phyloP scores from a whole-genome alignment of 495 filamentous ascomycete genomes.

The Penicillium canariense region DNA sequence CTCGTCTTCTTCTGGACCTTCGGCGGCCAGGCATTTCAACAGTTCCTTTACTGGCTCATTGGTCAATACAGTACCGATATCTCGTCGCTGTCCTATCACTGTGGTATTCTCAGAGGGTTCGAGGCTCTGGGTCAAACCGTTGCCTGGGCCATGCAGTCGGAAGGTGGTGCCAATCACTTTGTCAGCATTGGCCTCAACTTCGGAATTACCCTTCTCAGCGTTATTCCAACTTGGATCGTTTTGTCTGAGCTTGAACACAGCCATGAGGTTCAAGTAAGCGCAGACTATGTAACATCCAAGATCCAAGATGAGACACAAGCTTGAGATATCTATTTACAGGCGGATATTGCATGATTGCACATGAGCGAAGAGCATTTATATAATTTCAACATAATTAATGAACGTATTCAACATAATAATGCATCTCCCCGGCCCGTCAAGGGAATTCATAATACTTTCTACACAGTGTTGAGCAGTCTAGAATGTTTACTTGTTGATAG shows the following conservation, averaged over 20 bases:
- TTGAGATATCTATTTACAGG: not conserved
- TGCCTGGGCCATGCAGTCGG: constrained; percentile 36
- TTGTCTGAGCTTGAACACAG: constrained; percentile 34
- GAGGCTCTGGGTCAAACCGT: constrained; percentile 35
- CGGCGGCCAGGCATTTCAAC: constrained; percentile 34
- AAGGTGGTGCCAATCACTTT: constrained; percentile 34
- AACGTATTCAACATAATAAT: constrained; percentile 4
- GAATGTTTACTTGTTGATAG: too few relatives aligned
- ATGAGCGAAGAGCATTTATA: not conserved
- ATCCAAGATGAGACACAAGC: not conserved
- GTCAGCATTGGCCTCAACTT: constrained; percentile 37
- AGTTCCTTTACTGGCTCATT: constrained; percentile 36
- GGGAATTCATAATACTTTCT: not conserved
- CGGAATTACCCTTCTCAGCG: constrained; percentile 29
- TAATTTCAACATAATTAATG: constrained; percentile 5
- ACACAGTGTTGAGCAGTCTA: not conserved
- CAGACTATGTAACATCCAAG: constrained; percentile 14
- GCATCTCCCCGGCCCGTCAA: not conserved
- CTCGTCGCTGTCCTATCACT: constrained; percentile 33
- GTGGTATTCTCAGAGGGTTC: constrained; percentile 33
- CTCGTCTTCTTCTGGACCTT: constrained; percentile 36
- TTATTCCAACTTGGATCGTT: constrained; percentile 37
- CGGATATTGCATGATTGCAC: not conserved
- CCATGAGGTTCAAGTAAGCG: constrained; percentile 31
- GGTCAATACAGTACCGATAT: constrained; percentile 36